Evolutionary conservation across 2,329 filamentous ascomycete species (phyloP), one percentile per base, ranked within the genome.

Genomic region (Ramichloridium luteum): DNA sequence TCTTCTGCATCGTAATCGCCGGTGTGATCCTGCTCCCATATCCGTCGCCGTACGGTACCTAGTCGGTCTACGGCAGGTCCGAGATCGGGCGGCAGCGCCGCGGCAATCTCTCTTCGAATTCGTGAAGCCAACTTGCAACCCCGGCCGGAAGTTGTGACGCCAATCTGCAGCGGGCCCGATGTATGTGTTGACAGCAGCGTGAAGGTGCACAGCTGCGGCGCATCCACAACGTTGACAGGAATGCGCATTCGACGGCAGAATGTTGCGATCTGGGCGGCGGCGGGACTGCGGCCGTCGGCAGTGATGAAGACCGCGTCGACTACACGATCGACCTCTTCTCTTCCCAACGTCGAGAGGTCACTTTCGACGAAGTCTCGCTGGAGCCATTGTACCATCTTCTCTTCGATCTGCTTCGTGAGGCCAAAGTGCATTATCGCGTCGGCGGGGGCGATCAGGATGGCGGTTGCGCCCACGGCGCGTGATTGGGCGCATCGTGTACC

Each of bases 301-400:
- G 85, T 93, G 22, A 96, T 76, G 56, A 96, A 96, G 23, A 98
- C 90, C 34, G 81, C 80, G 56, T 98, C 90, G 11, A 93, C 88
- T 4, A 92, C 73, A 32, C 61, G 52, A 40, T 72, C 76, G 6
- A 93, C 77, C 36, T 92, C 83, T 25, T 74, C 68, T 31, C 90
- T 70, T n/a, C 90, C 90, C 2, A 93, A 61, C 1, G 65, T 74
- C 25, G 74, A 75, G 32, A 94, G 57, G 52, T 94, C 80, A 0
- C 62, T 59, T 22, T 88, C 77, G 30, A 71, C 55, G 46, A 94
- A 93, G 0, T 61, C 52, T 36, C 73, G 70, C 44, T 68, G 64
- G 16, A 77, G 49, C 78, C 80, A 84, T 41, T 69, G 57, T 4
- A 85, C 70, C 38, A 72, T 61, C 34, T 74, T 73, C 8, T 71